Evolutionary conservation across 176 grass and related monocot genomes (phyloP), one percentile per base, ranked within the genome.

Genomic region (Cenchrus fungigraminus): DNA sequence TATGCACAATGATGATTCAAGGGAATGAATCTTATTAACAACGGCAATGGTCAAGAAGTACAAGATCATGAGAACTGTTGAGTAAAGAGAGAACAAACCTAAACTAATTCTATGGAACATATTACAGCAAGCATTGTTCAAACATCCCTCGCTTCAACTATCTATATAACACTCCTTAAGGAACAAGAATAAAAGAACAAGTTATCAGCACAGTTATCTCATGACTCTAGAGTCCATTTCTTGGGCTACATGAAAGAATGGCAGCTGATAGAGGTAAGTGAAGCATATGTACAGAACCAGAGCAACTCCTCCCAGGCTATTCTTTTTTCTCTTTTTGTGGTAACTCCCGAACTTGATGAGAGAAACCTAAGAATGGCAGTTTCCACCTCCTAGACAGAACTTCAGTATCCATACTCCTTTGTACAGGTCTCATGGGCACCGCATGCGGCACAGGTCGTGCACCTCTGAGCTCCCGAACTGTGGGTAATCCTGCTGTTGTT

Each of bases 271-370:
- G 55, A 78, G 63, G 77, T 69, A 91, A 86, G 82, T 55, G 82
- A 85, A 91, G 75, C 78, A 62, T 97, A 97, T 97, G 89, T 97
- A 97, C 94, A 97, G 73, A 89, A 83, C 82, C 60, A 52, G 77
- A 79, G 84, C 59, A 87, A 87, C 81, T 85, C 81, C 49, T 84
- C 56, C 70, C 51, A 77, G 79, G 40, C 22, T 74, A 83, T 11
- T 54, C 8, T 28, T 12, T 25, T 28, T 10, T 28, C 71, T 37
- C 71, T 54, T 55, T 34, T 28, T 28, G 1, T 28, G 50, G 72
- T 16, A 54, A 14, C 62, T 32, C 65, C 79, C 42, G 51, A 55
- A 65, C 31, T 83, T 87, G 20, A 86, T 76, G 66, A 74, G 71
- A 87, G 51, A 78, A 77, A 87, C 75, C 90, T 87, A 89, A 50